phyloP scores from a whole-genome alignment of 2,329 filamentous ascomycete genomes.

The Trematosphaeria pertusa region DNA sequence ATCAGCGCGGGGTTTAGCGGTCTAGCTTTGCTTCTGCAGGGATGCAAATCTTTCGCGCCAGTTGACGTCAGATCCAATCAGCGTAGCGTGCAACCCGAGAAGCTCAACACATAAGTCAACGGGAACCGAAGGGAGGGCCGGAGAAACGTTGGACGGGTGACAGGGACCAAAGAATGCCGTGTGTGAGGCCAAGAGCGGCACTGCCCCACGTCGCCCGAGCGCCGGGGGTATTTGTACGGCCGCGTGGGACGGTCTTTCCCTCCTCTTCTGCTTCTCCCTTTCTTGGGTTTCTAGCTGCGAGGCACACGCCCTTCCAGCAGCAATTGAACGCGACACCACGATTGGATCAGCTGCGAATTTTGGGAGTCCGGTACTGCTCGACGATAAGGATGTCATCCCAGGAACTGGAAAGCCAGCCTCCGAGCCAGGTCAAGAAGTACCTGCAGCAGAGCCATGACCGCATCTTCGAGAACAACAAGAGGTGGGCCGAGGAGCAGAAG shows the following conservation, averaged over 20 bases:
- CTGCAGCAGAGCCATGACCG: conserved; percentile 69
- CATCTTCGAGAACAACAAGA: conserved; percentile 72
- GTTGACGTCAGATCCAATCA: conserved; percentile 24
- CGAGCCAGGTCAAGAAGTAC: conserved; percentile 53
- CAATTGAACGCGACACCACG: background rate
- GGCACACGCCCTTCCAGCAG: background rate
- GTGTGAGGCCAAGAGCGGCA: background rate
- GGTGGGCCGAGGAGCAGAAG: conserved; percentile 68
- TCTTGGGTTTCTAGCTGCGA: background rate
- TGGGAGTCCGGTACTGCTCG: background rate
- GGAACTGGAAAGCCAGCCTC: conserved; percentile 19
- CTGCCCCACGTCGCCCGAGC: conserved; percentile 1
- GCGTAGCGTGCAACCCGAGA: conserved; percentile 1
- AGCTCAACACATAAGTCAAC: conserved; percentile 19
- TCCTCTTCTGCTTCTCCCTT: background rate
- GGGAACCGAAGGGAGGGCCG: conserved; percentile 1
- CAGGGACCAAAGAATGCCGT: background rate
- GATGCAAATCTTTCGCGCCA: conserved; percentile 14
- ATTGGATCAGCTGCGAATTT: background rate
- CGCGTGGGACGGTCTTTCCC: background rate
- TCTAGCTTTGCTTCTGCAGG: conserved; percentile 3
- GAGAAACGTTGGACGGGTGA: background rate
- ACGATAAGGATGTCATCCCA: conserved; percentile 28
- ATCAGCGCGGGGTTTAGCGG: conserved; percentile 17
- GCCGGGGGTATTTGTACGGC: background rate